Conservation (phyloP, 2,329 filamentous ascomycete species). For the Venturiaceae sp. region DNA sequence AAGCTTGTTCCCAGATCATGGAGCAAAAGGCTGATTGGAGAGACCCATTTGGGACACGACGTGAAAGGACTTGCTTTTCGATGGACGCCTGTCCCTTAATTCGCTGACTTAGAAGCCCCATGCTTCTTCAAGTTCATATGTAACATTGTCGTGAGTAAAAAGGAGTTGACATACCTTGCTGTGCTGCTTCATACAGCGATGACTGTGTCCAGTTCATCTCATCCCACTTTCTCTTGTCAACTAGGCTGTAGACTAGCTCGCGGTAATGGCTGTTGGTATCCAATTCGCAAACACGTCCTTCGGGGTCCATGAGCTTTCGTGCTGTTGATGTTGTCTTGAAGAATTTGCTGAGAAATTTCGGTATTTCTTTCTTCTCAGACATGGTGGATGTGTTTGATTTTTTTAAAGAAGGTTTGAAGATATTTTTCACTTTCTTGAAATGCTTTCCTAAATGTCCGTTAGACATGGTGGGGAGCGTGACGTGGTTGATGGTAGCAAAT, state of each 20-base stretch:
- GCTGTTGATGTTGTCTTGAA: constrained; percentile 5
- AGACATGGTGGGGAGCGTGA: not conserved
- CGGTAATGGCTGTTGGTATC: not conserved
- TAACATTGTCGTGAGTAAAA: too few species aligned
- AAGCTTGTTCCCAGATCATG: not conserved
- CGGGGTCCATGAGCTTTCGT: constrained; percentile 1
- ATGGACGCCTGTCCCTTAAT: too few species aligned
- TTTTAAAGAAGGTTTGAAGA: not conserved
- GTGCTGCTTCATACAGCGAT: not conserved
- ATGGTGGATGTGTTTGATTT: not conserved
- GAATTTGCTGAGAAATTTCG: not conserved
- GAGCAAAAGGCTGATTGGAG: not conserved
- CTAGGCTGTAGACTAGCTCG: not conserved
- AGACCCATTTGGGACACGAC: not conserved
- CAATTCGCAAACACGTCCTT: constrained; percentile 1
- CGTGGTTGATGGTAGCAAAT: too few species aligned
- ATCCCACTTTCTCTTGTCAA: not conserved
- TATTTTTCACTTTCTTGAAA: not conserved
- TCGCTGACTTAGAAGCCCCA: too few species aligned
- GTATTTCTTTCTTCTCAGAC: not conserved
- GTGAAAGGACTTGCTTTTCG: too few species aligned
- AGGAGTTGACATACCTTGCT: constrained; percentile 2
- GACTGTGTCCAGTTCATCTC: not conserved
- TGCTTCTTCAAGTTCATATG: too few species aligned
- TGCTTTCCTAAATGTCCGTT: not conserved